Evolutionary conservation across 441 rosid species (phyloP), one percentile per base, ranked within the genome.

Genomic region (Eruca vesicaria): DNA sequence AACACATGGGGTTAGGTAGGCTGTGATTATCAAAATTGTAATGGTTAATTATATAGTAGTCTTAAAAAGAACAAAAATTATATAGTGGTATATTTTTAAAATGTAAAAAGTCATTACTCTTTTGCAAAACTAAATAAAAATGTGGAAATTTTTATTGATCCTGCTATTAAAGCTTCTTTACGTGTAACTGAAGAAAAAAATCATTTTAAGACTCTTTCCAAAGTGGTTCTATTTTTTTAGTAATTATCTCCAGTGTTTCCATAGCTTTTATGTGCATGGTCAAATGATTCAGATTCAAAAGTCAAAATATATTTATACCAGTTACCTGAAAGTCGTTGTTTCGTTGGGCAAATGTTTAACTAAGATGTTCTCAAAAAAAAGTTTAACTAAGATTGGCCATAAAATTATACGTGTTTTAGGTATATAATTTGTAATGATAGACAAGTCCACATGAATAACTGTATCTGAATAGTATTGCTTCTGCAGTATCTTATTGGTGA

Each of bases 1-100:
- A 78, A 68, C 52, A 57, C 38, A 63, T 52, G 78, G 81, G 33
- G 71, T 68, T 78, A 35, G 81, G 81, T 71, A 50, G 76, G 18
- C n/a, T 0, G 63, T 77, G 20, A 23, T 23, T 23, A 23, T 23
- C 26, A 1, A 23, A 23, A 23, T 31, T 31, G 1, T 31, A 6
- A 31, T 31, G 33, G 33, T 23, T 1, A 23, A 23, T 23, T 23
- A 23, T 23, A 23, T 3, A n/a, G n/a, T n/a, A n/a, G n/a, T n/a
- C n/a, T n/a, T n/a, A n/a, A n/a, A n/a, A n/a, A n/a, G n/a, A n/a
- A n/a, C n/a, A n/a, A n/a, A n/a, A n/a, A n/a, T n/a, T n/a, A n/a
- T n/a, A n/a, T 23, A 23, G 26, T 23, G 26, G 26, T 23, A 23
- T 23, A 23, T 23, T 23, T 23, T 28, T 28, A 28, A 28, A 28